phyloP scores from a whole-genome alignment of 2,329 filamentous ascomycete genomes.

The Talaromyces sp. region DNA sequence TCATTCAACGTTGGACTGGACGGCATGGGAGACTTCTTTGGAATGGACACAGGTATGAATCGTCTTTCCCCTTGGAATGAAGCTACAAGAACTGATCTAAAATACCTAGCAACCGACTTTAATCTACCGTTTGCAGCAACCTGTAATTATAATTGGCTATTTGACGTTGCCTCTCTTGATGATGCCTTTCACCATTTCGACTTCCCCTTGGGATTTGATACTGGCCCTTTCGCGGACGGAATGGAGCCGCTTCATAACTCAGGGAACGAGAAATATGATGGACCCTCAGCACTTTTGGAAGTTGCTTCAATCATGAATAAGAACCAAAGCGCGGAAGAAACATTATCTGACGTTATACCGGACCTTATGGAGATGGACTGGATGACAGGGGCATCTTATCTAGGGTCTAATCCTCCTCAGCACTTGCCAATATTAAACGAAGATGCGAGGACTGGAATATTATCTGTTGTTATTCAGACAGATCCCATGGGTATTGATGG shows the following conservation, averaged over 20 bases:
- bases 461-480: conserved; percentile 56
- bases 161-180: conserved; percentile 50
- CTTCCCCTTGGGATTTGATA: conserved; percentile 27
- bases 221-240: conserved; percentile 24
- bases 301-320: conserved; percentile 29
- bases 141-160: conserved; percentile 65
- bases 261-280: conserved; percentile 17
- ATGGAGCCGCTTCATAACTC: conserved; percentile 7
- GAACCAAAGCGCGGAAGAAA: background rate
- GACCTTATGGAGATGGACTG: conserved; percentile 30
- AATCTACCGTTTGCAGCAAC: conserved; percentile 68
- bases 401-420: conserved; percentile 10
- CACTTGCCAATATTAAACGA: conserved; percentile 32
- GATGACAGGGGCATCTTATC: conserved; percentile 25
- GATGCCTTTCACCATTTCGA: conserved; percentile 33
- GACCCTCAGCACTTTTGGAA: conserved; percentile 27
- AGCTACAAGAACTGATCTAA: background rate
- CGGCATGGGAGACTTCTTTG: conserved; percentile 56
- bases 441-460: conserved; percentile 41
- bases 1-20: conserved; percentile 29
- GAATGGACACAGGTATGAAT: conserved; percentile 57
- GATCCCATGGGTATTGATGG: conserved; percentile 55
- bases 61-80: background rate
- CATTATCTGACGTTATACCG: conserved; percentile 3
- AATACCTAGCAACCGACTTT: conserved; percentile 57